Percentiles rank a stretch among this genome's conserved stretches.
phyloP scores from a whole-genome alignment of 257 asterid species.

The Solanum pinnatisectum region DNA sequence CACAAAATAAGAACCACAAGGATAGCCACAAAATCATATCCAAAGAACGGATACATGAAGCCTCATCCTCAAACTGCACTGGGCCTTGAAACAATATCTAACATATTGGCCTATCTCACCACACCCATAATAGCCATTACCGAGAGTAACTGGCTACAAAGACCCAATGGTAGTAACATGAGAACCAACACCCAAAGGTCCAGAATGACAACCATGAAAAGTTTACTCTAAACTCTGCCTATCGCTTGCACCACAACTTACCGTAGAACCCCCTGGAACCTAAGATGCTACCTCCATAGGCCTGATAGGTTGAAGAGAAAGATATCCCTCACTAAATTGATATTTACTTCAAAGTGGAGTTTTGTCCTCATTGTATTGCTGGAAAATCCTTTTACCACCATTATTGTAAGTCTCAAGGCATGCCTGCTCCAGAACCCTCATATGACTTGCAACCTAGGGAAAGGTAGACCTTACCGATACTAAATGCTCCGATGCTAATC shows the following conservation, averaged over 20 bases:
- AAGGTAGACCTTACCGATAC: too few species aligned
- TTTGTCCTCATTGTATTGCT: neutral
- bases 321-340: neutral
- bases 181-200: neutral
- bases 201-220: too few species aligned
- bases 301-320: neutral
- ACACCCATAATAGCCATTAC: neutral
- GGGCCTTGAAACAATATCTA: too few species aligned
- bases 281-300: too few species aligned
- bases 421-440: neutral
- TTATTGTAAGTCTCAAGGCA: neutral
- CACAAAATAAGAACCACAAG: neutral
- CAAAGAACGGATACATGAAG: neutral
- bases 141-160: neutral
- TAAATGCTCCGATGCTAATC: too few species aligned
- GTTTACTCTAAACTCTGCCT: neutral
- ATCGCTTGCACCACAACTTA: too few species aligned
- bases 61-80: too few species aligned
- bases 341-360: neutral
- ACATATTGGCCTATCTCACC: neutral
- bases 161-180: too few species aligned
- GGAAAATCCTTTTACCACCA: neutral
- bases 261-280: too few species aligned
- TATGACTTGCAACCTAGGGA: too few species aligned
- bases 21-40: neutral